Evolutionary conservation across 2,329 filamentous ascomycete species (phyloP), one percentile per base, ranked within the genome.

Genomic region (Aspergillus brunneoviolaceus): DNA sequence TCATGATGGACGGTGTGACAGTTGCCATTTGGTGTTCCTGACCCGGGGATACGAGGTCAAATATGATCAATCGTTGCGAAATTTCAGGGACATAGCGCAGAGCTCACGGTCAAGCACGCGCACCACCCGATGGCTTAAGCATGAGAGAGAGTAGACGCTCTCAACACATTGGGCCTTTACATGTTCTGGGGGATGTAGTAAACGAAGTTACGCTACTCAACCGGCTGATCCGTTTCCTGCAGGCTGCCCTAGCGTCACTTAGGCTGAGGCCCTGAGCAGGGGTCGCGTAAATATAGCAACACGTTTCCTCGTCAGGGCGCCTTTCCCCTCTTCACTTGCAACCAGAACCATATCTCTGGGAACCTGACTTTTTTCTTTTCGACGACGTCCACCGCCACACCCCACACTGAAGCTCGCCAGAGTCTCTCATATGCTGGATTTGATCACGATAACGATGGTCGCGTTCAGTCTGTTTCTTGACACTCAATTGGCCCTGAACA

Each of bases 321-420:
- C 27, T 62, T 61, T 60, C 58, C 60, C 60, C 59, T 52, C 60
- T 66, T 63, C 62, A 67, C 67, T 70, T 72, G 69, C 67, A 72
- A 67, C 66, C 67, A 71, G 70, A 72, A 70, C 72, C 70, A 72
- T 66, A 67, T 56, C 65, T 64, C 66, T 64, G 70, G 70, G 64
- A 69, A 61, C 60, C 63, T 58, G 64, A 65, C 60, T 29, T 31
- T 35, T 25, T 35, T 39, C 45, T 49, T 9, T 23, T 23, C 19
- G 35, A 54, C 48, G 52, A 68, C 52, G 68, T 68, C 66, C 64
- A 62, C 64, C 27, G 49, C 50, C 51, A 50, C 56, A 62, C 61
- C 35, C 31, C 59, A 61, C 57, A 53, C 51, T 48, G 27, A 12
- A 23, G 48, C 51, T 51, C 5, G 55, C 45, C 33, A 53, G 55